phyloP scores from a whole-genome alignment of 2,329 filamentous ascomycete genomes.

The Pseudogymnoascus sp. region DNA sequence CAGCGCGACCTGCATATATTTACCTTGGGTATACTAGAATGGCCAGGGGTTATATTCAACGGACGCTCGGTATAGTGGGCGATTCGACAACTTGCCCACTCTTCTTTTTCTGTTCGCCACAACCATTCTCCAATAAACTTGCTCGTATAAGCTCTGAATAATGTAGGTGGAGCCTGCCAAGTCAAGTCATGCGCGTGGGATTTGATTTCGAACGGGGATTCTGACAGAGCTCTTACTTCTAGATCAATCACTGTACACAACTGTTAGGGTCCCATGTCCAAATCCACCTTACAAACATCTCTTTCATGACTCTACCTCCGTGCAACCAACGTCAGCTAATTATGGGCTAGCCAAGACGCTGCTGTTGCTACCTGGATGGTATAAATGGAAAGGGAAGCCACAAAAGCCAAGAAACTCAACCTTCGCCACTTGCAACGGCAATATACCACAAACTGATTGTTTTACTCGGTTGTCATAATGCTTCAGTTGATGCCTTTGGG shows the following conservation, averaged over 20 bases:
- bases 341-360: not conserved
- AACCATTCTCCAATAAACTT: not conserved
- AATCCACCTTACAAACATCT: not conserved
- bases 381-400: not conserved
- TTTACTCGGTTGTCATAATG: not conserved
- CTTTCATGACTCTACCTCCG: not conserved
- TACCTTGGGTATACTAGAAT: not conserved
- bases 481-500: not conserved
- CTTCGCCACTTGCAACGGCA: not conserved
- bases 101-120: not conserved
- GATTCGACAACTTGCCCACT: not conserved
- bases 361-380: not conserved
- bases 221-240: not conserved
- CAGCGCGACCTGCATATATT: not conserved
- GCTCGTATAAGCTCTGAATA: not conserved
- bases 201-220: not conserved
- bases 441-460: not conserved
- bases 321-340: not conserved
- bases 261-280: slow-evolving; percentile 6
- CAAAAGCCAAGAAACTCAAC: not conserved
- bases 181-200: not conserved
- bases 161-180: not conserved
- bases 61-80: not conserved
- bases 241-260: not conserved
- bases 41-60: not conserved